A percentile compares a stretch with the other conserved stretches of the same genome.
These are phyloP conservation scores for Bauhinia variegata DNA, from an alignment of 306 rosid genomes.

Conservation along the genomic window DNA sequence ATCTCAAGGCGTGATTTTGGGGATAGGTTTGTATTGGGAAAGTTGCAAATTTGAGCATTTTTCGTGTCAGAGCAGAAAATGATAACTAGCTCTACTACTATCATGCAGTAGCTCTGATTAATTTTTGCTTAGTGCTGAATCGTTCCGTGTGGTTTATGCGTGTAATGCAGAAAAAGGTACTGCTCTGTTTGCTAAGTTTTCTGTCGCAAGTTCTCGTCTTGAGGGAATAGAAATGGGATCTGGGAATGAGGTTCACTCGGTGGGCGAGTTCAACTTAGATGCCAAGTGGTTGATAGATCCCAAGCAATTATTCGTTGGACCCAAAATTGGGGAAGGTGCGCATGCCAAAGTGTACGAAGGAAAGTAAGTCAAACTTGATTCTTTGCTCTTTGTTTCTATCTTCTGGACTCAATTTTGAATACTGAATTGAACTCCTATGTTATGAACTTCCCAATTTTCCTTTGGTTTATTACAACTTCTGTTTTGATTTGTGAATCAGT, in stretches of 20 bases:
- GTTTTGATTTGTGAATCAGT: slow-evolving; percentile 2
- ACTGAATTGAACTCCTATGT: slow-evolving; percentile 14
- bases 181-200: slow-evolving; percentile 33
- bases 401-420: slow-evolving; percentile 26
- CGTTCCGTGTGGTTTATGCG: slow-evolving; percentile 23
- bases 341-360: slow-evolving; percentile 96
- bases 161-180: slow-evolving; percentile 31
- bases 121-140: slow-evolving; percentile 9
- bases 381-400: slow-evolving; percentile 10
- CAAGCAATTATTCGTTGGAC: slow-evolving; percentile 85
- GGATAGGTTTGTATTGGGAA: slow-evolving; percentile 54
- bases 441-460: neutral
- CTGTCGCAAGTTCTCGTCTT: slow-evolving; percentile 25
- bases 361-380: slow-evolving; percentile 75
- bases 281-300: slow-evolving; percentile 90
- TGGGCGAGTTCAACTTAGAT: slow-evolving; percentile 69
- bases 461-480: slow-evolving; percentile 1
- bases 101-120: slow-evolving; percentile 33
- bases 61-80: slow-evolving; percentile 24
- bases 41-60: slow-evolving; percentile 37
- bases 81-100: neutral
- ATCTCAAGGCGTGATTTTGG: slow-evolving; percentile 54
- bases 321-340: slow-evolving; percentile 92
- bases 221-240: slow-evolving; percentile 71
- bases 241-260: slow-evolving; percentile 80